phyloP scores from a whole-genome alignment of 2,329 filamentous ascomycete genomes.

The Cladosporium sp. region DNA sequence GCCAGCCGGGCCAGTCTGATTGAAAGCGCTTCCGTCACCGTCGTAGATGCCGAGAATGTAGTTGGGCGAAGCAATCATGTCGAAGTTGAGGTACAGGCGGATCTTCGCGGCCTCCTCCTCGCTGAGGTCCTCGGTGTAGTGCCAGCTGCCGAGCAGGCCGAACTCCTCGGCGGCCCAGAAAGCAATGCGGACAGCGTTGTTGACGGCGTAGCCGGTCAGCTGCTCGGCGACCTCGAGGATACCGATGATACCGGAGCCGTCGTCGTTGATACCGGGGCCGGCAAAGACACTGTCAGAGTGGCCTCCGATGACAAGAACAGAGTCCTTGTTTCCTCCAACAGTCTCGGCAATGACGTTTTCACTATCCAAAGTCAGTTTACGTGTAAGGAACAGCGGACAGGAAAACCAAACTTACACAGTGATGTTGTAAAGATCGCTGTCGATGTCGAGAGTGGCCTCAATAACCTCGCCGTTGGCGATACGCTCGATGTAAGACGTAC shows the following conservation, averaged over 20 bases:
- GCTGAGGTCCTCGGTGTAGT: conserved; percentile 35
- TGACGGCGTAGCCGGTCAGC: conserved; percentile 67
- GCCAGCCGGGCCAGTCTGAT: conserved; percentile 53
- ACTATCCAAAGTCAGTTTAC: conserved; percentile 19
- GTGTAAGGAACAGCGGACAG: not conserved
- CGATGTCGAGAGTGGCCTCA: conserved; percentile 37
- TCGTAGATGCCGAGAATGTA: conserved; percentile 54
- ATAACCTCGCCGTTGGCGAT: conserved; percentile 44
- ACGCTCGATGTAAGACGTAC: conserved; percentile 50
- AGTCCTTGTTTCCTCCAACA: conserved; percentile 53
- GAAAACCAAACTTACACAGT: conserved; percentile 34
- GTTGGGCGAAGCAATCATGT: conserved; percentile 66
- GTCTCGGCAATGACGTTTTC: conserved; percentile 59
- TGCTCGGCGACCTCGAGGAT: conserved; percentile 56
- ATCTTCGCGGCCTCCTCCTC: conserved; percentile 53
- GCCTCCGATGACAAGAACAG: conserved; percentile 55
- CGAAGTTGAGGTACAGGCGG: conserved; percentile 64
- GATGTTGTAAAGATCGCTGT: conserved; percentile 42
- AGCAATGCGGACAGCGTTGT: conserved; percentile 62
- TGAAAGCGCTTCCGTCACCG: conserved; percentile 52
- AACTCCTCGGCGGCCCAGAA: conserved; percentile 63
- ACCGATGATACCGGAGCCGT: conserved; percentile 63
- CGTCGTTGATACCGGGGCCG: conserved; percentile 71
- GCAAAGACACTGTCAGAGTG: conserved; percentile 58
- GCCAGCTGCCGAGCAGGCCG: conserved; percentile 55